A percentile compares a stretch with the other conserved stretches of the same genome.
Conservation (phyloP, 306 rosid genomes). For the Styphnolobium japonicum region DNA sequence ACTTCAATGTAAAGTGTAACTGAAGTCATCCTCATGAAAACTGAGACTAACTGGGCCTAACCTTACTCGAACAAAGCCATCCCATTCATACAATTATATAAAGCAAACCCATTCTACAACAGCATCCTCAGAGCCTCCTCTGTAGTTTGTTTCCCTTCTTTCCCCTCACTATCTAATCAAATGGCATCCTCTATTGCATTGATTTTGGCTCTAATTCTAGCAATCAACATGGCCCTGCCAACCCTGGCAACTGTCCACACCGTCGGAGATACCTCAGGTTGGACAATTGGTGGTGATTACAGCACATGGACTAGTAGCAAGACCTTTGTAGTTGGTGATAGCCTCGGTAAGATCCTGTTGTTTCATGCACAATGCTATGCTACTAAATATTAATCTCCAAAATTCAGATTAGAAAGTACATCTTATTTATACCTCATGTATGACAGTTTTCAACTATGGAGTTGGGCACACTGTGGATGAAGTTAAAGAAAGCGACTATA, state of each 20-base stretch:
- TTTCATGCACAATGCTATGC: background rate
- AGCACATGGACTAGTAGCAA: slow-evolving; percentile 69
- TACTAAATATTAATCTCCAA: background rate
- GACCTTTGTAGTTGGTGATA: slow-evolving; percentile 70
- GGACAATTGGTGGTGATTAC: slow-evolving; percentile 66
- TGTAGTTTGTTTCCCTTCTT: background rate
- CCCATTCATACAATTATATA: slow-evolving; percentile 33
- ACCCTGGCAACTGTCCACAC: slow-evolving; percentile 60
- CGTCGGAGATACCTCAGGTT: slow-evolving; percentile 78
- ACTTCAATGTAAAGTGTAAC: no score
- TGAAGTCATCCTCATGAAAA: slow-evolving; percentile 26
- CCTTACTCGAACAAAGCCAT: slow-evolving; percentile 31
- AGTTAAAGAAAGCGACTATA: slow-evolving; percentile 71
- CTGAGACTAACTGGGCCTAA: slow-evolving; percentile 28
- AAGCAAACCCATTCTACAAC: background rate
- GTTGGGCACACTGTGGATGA: slow-evolving; percentile 88
- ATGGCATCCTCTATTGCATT: slow-evolving; percentile 47
- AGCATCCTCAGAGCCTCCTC: background rate
- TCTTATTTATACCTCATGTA: no score
- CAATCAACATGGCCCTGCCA: slow-evolving; percentile 44
- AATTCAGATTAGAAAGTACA: background rate
- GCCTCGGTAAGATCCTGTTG: slow-evolving; percentile 49
- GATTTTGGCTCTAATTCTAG: slow-evolving; percentile 33
- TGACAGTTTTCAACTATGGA: slow-evolving; percentile 71
- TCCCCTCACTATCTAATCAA: background rate